A percentile compares a stretch with the other conserved stretches of the same genome.
These are phyloP conservation scores for Nematocida minor DNA, from an alignment of 371 early-diverging fungal genomes.

Conservation along the genomic window DNA sequence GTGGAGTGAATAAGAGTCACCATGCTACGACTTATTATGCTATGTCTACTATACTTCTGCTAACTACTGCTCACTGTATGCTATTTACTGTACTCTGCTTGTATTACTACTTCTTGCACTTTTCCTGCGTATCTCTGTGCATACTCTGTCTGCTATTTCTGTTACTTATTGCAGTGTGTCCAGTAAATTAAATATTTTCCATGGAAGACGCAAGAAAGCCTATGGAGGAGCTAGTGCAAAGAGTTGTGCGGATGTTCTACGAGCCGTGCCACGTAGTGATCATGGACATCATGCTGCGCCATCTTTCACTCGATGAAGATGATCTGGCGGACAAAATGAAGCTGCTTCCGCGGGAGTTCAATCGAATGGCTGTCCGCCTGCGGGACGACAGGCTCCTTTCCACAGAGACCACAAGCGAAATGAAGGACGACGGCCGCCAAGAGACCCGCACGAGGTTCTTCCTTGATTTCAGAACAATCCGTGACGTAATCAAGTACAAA, in stretches of 20 bases:
- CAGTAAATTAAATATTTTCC: not conserved
- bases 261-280: slow-evolving; percentile 62
- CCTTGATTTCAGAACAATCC: slow-evolving; percentile 61
- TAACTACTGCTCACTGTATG: too few species aligned
- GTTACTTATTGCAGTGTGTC: not conserved
- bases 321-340: slow-evolving; percentile 63
- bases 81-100: too few species aligned
- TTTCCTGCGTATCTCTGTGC: not conserved
- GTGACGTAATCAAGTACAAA: slow-evolving; percentile 66
- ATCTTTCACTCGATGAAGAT: slow-evolving; percentile 59
- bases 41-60: too few species aligned
- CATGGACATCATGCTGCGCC: slow-evolving; percentile 62
- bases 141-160: not conserved
- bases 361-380: slow-evolving; percentile 58
- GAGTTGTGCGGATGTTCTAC: slow-evolving; percentile 62
- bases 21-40: too few species aligned
- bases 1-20: too few species aligned
- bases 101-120: not conserved
- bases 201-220: slow-evolving; percentile 9
- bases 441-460: slow-evolving; percentile 56
- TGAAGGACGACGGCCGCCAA: slow-evolving; percentile 58
- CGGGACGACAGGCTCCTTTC: slow-evolving; percentile 64
- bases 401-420: slow-evolving; percentile 62
- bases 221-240: slow-evolving; percentile 59
- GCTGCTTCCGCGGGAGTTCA: slow-evolving; percentile 64